Evolutionary conservation across 164 flowering plant species (phyloP), one percentile per base, ranked within the genome.

Genomic region (Magnolia officinalis): DNA sequence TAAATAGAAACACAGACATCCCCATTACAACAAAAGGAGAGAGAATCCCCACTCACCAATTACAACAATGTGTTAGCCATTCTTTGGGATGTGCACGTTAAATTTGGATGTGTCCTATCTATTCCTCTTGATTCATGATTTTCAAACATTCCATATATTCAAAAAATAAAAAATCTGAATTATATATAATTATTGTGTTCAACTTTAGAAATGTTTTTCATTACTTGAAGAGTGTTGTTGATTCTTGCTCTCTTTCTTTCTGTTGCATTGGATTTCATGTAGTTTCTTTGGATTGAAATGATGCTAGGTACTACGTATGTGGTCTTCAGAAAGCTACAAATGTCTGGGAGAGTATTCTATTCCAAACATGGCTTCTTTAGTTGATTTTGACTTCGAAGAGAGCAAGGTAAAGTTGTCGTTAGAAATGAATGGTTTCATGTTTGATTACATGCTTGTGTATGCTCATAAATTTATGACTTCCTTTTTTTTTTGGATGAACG

Each of bases 361-460:
- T 37, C 88, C 92, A 3, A 85, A 83, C 65, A 65, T 21, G 70
- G 77, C 59, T 23, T 84, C 93, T 51, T 73, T 95, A 70, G 80
- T 89, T 80, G 99, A 95, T 83, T 95, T 89, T 78, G 98, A 93
- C 84, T 95, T 95, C 84, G 99, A 95, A 74, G 98, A 93, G 83
- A 91, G 85, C 86, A 95, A 95, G 97, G 98, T 95, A 84, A 85
- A 29, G 71, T 52, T 66, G 74, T 50, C 23, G 14, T 7, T 67
- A 24, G 58, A 67, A 23, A 31, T 52, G 23, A 51, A 29, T 31
- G 20, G 7, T 8, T 72, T 21, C 2, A 2, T 72, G 4, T 37
- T 37, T 37, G 45, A 37, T 37, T 4, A 37, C 45, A 3, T 37
- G 45, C 45, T 37, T 37, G 45, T 37, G 45, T 37, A 37, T 37